Percentiles rank a stretch among this genome's conserved stretches.
Evolutionary conservation across 768 basidiomycete genomes (phyloP).

Genomic region (Leucocoprinus leucothites): DNA sequence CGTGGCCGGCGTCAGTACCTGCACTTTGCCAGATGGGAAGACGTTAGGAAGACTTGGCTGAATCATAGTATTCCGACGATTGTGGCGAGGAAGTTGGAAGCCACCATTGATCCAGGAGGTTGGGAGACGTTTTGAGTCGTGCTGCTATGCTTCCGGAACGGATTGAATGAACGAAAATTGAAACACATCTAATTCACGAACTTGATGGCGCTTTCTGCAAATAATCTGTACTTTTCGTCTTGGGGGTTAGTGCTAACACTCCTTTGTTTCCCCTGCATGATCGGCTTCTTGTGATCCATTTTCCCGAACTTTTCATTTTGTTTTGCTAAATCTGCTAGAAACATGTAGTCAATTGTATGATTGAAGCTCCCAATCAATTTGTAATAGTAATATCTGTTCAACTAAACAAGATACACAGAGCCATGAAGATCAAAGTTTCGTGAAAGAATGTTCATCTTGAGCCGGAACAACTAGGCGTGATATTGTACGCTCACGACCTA

Average conservation of each 20-base stretch:
- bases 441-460: neutral
- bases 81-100: constrained; percentile 86
- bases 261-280: too few species aligned
- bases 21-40: constrained; percentile 85
- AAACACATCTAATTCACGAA: neutral
- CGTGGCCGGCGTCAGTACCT: constrained; percentile 87
- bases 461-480: constrained; percentile 2
- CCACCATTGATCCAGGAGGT: constrained; percentile 85
- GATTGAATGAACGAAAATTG: too few species aligned
- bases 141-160: too few species aligned
- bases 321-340: neutral
- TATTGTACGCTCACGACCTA: constrained; percentile 42
- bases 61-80: constrained; percentile 86
- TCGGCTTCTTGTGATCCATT: too few species aligned
- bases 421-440: neutral
- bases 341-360: neutral
- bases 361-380: neutral
- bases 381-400: neutral
- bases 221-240: too few species aligned
- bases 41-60: constrained; percentile 88
- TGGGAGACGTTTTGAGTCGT: constrained; percentile 76
- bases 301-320: neutral
- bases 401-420: neutral
- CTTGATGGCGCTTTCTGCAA: neutral
- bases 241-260: neutral